Conservation (phyloP, 1,139 yeast genomes). For the Nakaseomyces sp. region DNA sequence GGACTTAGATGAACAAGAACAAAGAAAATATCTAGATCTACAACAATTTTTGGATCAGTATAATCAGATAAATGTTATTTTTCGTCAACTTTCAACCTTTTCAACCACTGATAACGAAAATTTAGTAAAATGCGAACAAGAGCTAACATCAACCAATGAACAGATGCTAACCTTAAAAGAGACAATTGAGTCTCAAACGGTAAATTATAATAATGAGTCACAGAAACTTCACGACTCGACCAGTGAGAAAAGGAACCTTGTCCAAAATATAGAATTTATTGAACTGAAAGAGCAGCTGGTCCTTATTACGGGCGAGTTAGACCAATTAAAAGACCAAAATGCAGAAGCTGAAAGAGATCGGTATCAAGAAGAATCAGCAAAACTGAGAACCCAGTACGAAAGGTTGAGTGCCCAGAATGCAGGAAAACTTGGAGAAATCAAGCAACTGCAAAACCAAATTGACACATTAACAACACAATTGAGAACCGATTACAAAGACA, state of each 20-base stretch:
- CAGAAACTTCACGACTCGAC: slow-evolving; percentile 40
- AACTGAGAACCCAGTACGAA: slow-evolving; percentile 48
- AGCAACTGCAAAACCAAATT: slow-evolving; percentile 72
- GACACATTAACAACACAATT: slow-evolving; percentile 49
- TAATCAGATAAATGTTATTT: neutral
- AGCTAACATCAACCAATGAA: slow-evolving; percentile 15
- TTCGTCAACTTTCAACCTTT: slow-evolving; percentile 1
- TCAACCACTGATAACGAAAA: slow-evolving; percentile 5
- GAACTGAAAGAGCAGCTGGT: slow-evolving; percentile 34
- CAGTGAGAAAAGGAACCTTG: slow-evolving; percentile 44
- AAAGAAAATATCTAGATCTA: neutral
- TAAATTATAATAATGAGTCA: slow-evolving; percentile 28
- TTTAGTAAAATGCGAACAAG: slow-evolving; percentile 12
- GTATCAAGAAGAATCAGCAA: slow-evolving; percentile 52
- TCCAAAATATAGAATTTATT: slow-evolving; percentile 48
- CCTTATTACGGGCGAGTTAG: slow-evolving; percentile 34
- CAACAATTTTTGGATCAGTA: neutral
- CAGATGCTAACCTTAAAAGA: slow-evolving; percentile 15
- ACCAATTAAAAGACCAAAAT: slow-evolving; percentile 42
- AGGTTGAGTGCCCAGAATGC: slow-evolving; percentile 60
- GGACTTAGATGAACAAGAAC: slow-evolving; percentile 3
- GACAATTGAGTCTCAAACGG: slow-evolving; percentile 17
- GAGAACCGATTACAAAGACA: slow-evolving; percentile 58
- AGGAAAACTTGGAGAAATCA: slow-evolving; percentile 74
- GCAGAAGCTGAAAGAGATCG: slow-evolving; percentile 58